Evolutionary conservation across 306 rosid genomes (phyloP).

Genomic region (Oxytropis ochrocephala): DNA sequence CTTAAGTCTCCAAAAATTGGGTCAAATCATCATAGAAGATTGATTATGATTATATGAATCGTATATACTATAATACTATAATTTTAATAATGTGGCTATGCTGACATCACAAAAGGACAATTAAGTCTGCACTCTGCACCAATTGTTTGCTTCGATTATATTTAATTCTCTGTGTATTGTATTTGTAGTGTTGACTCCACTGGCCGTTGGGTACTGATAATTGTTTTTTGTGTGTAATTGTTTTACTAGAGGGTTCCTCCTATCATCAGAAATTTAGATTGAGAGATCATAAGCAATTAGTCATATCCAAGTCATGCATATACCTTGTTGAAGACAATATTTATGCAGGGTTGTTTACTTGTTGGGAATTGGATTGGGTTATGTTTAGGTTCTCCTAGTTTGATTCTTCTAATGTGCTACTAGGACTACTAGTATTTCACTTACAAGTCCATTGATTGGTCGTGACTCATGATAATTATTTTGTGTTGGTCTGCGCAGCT

Average conservation of each 20-base stretch:
- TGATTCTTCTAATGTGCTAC: neutral
- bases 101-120: neutral
- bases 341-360: neutral
- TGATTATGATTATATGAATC: neutral
- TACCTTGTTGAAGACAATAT: neutral
- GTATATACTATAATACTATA: too few relatives aligned
- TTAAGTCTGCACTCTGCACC: neutral
- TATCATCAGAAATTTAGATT: neutral
- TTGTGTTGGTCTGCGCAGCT: slow-evolving; percentile 48
- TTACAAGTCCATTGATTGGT: neutral
- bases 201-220: neutral
- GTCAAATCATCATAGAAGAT: neutral
- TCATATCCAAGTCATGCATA: neutral
- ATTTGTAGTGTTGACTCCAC: neutral
- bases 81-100: neutral
- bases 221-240: neutral
- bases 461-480: neutral
- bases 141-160: neutral
- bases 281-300: neutral
- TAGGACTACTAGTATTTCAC: neutral
- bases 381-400: neutral
- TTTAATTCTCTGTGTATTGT: neutral
- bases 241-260: neutral
- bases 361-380: neutral
- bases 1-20: too few relatives aligned